A percentile compares a stretch with the other conserved stretches of the same genome.
Conservation (phyloP, 2,329 filamentous ascomycete genomes). For the Curvularia sp. region DNA sequence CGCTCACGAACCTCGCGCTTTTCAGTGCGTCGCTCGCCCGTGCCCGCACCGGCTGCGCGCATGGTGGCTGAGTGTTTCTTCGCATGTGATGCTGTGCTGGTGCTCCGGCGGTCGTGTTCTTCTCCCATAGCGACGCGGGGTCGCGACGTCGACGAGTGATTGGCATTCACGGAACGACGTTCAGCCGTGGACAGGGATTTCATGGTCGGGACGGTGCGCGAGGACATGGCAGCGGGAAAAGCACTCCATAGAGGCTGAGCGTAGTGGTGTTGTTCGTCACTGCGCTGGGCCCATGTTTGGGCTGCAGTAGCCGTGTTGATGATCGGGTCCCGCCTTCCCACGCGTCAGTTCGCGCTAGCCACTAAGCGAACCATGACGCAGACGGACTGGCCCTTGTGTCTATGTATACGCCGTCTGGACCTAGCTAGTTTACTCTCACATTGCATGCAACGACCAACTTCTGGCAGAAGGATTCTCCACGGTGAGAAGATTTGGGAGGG, state of each 20-base stretch:
- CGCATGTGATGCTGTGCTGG: constrained; percentile 36
- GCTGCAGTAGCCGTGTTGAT: constrained; percentile 32
- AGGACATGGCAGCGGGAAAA: constrained; percentile 40
- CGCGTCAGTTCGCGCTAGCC: constrained; percentile 24
- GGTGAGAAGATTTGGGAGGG: not conserved
- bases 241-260: constrained; percentile 37
- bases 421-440: not conserved
- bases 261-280: constrained; percentile 29
- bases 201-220: constrained; percentile 41
- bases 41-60: constrained; percentile 21
- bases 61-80: constrained; percentile 39
- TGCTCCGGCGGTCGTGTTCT: constrained; percentile 39
- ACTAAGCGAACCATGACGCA: constrained; percentile 28
- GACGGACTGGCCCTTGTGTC: not conserved
- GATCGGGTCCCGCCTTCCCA: constrained; percentile 26
- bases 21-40: constrained; percentile 46
- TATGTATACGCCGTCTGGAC: not conserved
- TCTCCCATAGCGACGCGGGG: constrained; percentile 49
- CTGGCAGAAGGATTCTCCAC: not conserved
- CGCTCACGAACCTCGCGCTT: constrained; percentile 47
- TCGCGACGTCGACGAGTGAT: constrained; percentile 44
- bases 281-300: constrained; percentile 26
- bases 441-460: not conserved
- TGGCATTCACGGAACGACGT: constrained; percentile 42
- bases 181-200: constrained; percentile 44